phyloP scores from a whole-genome alignment of 2,329 filamentous ascomycete species.

The Alternaria triticimaculans region DNA sequence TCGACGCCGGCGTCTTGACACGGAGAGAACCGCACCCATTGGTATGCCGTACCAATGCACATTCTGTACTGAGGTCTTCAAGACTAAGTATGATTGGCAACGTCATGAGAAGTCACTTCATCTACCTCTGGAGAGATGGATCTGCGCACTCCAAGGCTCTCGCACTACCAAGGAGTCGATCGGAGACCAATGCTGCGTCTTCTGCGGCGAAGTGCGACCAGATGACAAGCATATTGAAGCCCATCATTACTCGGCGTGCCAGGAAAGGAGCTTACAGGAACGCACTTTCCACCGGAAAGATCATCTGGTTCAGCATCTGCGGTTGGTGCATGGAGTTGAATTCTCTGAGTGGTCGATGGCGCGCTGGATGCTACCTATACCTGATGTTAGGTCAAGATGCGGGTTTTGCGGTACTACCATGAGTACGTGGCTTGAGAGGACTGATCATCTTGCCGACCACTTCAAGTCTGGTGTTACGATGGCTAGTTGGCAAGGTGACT shows the following conservation, averaged over 20 bases:
- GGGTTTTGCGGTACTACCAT: constrained; percentile 33
- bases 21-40: constrained; percentile 12
- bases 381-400: constrained; percentile 28
- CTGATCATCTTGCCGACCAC: constrained; percentile 36
- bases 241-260: constrained; percentile 31
- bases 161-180: constrained; percentile 16
- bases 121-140: constrained; percentile 36
- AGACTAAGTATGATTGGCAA: constrained; percentile 40
- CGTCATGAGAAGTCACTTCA: constrained; percentile 41
- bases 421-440: constrained; percentile 29
- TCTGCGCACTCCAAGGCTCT: constrained; percentile 27
- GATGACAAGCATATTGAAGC: constrained; percentile 23
- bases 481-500: constrained; percentile 36
- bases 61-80: constrained; percentile 41
- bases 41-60: constrained; percentile 36
- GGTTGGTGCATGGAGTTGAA: constrained; percentile 30
- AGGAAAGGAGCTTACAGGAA: constrained; percentile 26
- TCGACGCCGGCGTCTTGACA: constrained; percentile 16
- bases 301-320: constrained; percentile 36
- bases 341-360: constrained; percentile 45
- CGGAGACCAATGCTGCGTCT: constrained; percentile 27
- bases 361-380: constrained; percentile 33
- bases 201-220: constrained; percentile 20
- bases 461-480: constrained; percentile 34
- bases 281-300: constrained; percentile 40